Evolutionary conservation across 1,139 yeast genomes (phyloP).

Genomic region (Kurtzmaniella quercitrusa): DNA sequence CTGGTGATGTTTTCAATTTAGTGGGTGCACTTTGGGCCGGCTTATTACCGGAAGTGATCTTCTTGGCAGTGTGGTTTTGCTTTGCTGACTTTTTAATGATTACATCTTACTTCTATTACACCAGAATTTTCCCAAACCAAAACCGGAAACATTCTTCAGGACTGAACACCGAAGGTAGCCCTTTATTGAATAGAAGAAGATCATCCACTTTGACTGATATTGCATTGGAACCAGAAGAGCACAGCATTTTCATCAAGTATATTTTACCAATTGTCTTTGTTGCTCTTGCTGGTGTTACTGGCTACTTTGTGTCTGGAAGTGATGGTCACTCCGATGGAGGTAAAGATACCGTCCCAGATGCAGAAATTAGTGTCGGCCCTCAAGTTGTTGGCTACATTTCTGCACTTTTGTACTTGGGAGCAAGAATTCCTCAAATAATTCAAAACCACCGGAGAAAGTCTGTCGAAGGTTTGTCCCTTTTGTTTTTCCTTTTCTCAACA

Average conservation of each 20-base stretch:
- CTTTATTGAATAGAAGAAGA: constrained; percentile 33
- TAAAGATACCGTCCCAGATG: constrained; percentile 13
- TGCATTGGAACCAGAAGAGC: constrained; percentile 39
- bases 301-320: constrained; percentile 48
- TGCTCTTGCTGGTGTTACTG: constrained; percentile 61
- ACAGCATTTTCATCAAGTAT: constrained; percentile 47
- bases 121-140: constrained; percentile 37
- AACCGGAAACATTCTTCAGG: constrained; percentile 16
- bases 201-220: constrained; percentile 43
- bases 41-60: constrained; percentile 63
- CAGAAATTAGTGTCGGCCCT: constrained; percentile 48
- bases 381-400: constrained; percentile 70
- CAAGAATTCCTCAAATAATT: constrained; percentile 75
- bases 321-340: constrained; percentile 12
- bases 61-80: constrained; percentile 73
- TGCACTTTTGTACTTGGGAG: constrained; percentile 68
- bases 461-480: constrained; percentile 68
- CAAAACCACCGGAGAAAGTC: constrained; percentile 68
- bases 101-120: constrained; percentile 56
- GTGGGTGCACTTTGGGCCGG: constrained; percentile 70
- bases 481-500: constrained; percentile 71
- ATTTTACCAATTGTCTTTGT: constrained; percentile 62
- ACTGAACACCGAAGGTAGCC: constrained; percentile 11
- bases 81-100: constrained; percentile 65
- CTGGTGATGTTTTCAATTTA: constrained; percentile 69